These are phyloP conservation scores for Cyclotella kingstonii DNA, from an alignment of 108 stramenopile species.

Conservation along the genomic window DNA sequence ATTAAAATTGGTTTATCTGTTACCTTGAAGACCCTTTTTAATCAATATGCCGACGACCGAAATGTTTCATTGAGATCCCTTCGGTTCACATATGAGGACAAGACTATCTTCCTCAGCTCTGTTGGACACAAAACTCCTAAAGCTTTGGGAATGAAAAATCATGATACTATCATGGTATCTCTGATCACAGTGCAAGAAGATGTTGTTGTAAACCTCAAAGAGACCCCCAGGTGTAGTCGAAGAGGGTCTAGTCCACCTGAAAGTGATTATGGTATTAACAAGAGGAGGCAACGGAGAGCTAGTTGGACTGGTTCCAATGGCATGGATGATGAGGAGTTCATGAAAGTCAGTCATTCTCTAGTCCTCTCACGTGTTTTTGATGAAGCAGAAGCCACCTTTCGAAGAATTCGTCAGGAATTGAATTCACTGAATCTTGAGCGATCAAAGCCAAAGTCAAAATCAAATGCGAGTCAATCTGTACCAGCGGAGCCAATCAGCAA, in stretches of 20 bases:
- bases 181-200: neutral
- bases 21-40: constrained; percentile 18
- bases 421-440: constrained; percentile 14
- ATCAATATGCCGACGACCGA: constrained; percentile 19
- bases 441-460: constrained; percentile 21
- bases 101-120: constrained; percentile 24
- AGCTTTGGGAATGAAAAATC: constrained; percentile 14
- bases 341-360: constrained; percentile 24
- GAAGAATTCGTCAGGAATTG: constrained; percentile 25
- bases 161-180: constrained; percentile 13
- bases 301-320: constrained; percentile 11
- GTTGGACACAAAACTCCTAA: constrained; percentile 20
- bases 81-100: constrained; percentile 24
- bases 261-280: neutral
- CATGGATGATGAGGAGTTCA: constrained; percentile 12
- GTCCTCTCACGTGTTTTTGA: constrained; percentile 22
- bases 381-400: constrained; percentile 32
- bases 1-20: constrained; percentile 2
- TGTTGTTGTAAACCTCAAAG: neutral
- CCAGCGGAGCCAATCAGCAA: constrained; percentile 14
- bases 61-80: constrained; percentile 8
- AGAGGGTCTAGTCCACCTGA: neutral
- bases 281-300: neutral
- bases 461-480: neutral
- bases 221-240: neutral